These are phyloP conservation scores for Huiozyma naganishii DNA, from an alignment of 805 yeast genomes.

Conservation along the genomic window DNA sequence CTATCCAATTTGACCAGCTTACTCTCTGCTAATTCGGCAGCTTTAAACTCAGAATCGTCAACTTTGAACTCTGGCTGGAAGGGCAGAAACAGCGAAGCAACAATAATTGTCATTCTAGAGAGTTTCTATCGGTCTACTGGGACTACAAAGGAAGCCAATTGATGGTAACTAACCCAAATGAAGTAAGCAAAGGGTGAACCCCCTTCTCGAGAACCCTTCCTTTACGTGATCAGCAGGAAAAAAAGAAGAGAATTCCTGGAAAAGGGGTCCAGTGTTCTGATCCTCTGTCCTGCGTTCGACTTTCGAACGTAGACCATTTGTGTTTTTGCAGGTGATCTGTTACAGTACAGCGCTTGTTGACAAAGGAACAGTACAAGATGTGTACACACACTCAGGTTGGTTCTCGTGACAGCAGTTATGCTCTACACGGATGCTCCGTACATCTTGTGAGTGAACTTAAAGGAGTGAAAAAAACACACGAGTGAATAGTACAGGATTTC, in stretches of 20 bases:
- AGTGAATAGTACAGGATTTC: too few relatives aligned
- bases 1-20: conserved; percentile 15
- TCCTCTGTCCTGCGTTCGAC: too few relatives aligned
- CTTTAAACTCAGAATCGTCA: conserved; percentile 19
- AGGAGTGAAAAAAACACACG: too few relatives aligned
- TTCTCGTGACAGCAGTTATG: too few relatives aligned
- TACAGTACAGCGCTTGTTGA: too few relatives aligned
- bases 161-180: not conserved
- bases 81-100: conserved; percentile 68
- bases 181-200: not conserved
- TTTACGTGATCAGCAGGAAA: not conserved
- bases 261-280: too few relatives aligned
- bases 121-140: not conserved
- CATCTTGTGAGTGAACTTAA: too few relatives aligned
- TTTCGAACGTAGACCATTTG: too few relatives aligned
- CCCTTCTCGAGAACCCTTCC: not conserved
- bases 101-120: conserved; percentile 47
- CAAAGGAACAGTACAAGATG: too few relatives aligned
- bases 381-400: too few relatives aligned
- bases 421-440: too few relatives aligned
- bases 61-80: conserved; percentile 54
- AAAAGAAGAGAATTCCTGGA: not conserved
- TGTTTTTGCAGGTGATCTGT: too few relatives aligned
- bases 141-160: not conserved
- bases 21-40: conserved; percentile 26